A percentile compares a stretch with the other conserved stretches of the same genome.
phyloP scores from a whole-genome alignment of 2,329 filamentous ascomycete species.

The Penicillium sp. region DNA sequence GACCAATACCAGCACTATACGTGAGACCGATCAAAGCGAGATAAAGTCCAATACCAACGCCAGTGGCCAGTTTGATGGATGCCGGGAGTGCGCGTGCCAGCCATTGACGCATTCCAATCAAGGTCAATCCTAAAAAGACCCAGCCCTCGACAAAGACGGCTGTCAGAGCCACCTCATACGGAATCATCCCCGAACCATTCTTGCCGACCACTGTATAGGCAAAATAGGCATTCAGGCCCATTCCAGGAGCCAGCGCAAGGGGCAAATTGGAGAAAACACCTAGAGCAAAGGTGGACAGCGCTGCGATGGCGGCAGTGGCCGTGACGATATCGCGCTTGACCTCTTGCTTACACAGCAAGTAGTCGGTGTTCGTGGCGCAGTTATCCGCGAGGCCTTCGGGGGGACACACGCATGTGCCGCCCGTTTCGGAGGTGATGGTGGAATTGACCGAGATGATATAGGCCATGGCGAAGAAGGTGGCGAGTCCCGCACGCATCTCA shows the following conservation, averaged over 20 bases:
- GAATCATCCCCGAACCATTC: constrained; percentile 66
- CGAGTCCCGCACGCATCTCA: constrained; percentile 74
- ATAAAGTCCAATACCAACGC: constrained; percentile 80
- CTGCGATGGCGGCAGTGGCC: constrained; percentile 75
- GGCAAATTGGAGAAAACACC: constrained; percentile 76
- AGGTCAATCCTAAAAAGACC: constrained; percentile 72
- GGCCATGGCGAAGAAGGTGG: constrained; percentile 74
- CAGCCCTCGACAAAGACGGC: constrained; percentile 86
- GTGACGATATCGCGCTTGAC: constrained; percentile 76
- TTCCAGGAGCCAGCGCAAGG: constrained; percentile 65
- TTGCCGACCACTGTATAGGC: constrained; percentile 73
- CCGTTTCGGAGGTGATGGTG: constrained; percentile 63
- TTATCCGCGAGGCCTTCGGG: constrained; percentile 35
- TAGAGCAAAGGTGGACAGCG: constrained; percentile 75
- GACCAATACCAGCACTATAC: constrained; percentile 75
- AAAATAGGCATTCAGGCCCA: constrained; percentile 85
- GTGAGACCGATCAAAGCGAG: constrained; percentile 60
- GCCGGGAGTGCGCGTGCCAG: constrained; percentile 74
- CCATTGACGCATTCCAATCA: constrained; percentile 71
- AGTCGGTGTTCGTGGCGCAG: constrained; percentile 48
- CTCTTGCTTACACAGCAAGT: constrained; percentile 45
- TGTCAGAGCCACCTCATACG: constrained; percentile 70
- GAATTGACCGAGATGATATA: constrained; percentile 68
- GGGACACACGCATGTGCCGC: constrained; percentile 71
- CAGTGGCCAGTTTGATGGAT: constrained; percentile 80